A percentile compares a stretch with the other conserved stretches of the same genome.
These are phyloP conservation scores for Fusarium sublunatum DNA, from an alignment of 2,329 filamentous ascomycete genomes.

Conservation along the genomic window DNA sequence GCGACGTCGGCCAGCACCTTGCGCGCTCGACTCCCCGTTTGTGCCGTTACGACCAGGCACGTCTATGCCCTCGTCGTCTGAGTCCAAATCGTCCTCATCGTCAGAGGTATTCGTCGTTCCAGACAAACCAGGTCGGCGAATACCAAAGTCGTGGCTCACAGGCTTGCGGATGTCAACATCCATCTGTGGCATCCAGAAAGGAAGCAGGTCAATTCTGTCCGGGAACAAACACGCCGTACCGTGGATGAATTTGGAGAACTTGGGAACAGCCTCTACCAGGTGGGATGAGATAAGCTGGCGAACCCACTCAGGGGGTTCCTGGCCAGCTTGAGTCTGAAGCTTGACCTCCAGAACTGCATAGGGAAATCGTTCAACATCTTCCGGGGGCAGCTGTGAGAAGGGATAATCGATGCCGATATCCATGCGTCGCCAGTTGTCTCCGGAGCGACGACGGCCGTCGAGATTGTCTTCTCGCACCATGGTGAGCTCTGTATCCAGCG, in stretches of 20 bases:
- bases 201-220: conserved; percentile 85
- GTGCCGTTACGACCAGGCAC: conserved; percentile 22
- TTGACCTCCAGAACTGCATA: conserved; percentile 98
- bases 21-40: conserved; percentile 54
- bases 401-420: conserved; percentile 98
- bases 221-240: conserved; percentile 90
- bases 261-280: conserved; percentile 97
- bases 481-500: conserved; percentile 93
- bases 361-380: conserved; percentile 90
- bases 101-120: conserved; percentile 82
- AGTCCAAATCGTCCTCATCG: conserved; percentile 76
- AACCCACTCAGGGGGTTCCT: conserved; percentile 97
- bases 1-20: conserved; percentile 54
- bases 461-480: conserved; percentile 97
- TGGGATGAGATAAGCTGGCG: conserved; percentile 92
- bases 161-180: conserved; percentile 97
- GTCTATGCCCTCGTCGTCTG: conserved; percentile 68
- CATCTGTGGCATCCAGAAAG: conserved; percentile 99
- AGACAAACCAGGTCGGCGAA: conserved; percentile 80
- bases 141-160: conserved; percentile 87
- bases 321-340: conserved; percentile 93
- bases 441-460: conserved; percentile 79
- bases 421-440: conserved; percentile 94
- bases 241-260: conserved; percentile 99
- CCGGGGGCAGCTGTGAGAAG: conserved; percentile 86